These are phyloP conservation scores for Microdochium trichocladiopsis DNA, from an alignment of 2,329 filamentous ascomycete genomes.

Conservation along the genomic window DNA sequence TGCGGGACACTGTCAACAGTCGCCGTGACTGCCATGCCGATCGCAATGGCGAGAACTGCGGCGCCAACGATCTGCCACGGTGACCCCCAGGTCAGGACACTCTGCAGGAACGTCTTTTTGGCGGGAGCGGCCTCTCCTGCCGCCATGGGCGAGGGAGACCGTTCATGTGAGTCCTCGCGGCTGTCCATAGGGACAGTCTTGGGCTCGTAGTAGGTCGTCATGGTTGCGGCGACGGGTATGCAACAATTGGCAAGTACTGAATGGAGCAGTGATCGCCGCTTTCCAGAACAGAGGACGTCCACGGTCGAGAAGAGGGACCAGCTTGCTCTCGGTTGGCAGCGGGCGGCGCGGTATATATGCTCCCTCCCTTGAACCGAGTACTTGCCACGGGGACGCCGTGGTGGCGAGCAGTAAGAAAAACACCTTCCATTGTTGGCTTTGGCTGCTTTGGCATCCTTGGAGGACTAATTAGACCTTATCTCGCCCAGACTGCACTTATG, in stretches of 20 bases:
- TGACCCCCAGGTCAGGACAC: slow-evolving; percentile 32
- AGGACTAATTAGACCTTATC: not conserved
- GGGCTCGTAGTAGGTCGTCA: not conserved
- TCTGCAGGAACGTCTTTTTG: slow-evolving; percentile 27
- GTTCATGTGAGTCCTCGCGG: not conserved
- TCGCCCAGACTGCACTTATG: not conserved
- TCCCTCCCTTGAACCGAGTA: no score
- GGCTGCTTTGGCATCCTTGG: not conserved
- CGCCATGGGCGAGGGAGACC: not conserved
- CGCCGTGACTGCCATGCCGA: slow-evolving; percentile 37
- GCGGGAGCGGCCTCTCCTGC: not conserved
- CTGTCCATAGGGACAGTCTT: not conserved
- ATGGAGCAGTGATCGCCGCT: not conserved
- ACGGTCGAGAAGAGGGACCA: no score
- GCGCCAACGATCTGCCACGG: slow-evolving; percentile 42
- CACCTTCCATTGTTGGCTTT: not conserved
- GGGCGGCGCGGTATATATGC: no score
- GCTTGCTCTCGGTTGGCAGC: no score
- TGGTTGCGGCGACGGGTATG: not conserved
- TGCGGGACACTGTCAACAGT: slow-evolving; percentile 33
- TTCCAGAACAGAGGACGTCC: not conserved
- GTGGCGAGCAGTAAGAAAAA: not conserved
- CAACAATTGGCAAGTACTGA: not conserved
- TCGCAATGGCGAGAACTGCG: slow-evolving; percentile 38
- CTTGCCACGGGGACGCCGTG: not conserved